Conservation (phyloP, 257 asterid genomes). For the Solanum piurae region DNA sequence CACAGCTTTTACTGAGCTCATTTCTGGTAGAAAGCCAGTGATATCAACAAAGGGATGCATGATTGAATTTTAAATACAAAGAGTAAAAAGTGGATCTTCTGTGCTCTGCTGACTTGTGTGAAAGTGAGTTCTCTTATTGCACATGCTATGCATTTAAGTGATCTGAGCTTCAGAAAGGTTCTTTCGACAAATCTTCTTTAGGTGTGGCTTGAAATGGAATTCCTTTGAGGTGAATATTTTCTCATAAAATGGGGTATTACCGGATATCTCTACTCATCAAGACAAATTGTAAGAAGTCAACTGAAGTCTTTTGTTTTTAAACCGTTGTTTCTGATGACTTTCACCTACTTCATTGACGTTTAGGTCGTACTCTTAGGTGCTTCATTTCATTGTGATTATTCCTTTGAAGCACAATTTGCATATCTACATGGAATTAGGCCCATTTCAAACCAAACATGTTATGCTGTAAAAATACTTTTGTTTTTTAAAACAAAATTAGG, state of each 20-base stretch:
- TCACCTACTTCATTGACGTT: not conserved
- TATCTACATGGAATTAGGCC: not conserved
- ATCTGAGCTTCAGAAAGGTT: not conserved
- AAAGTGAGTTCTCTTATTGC: conserved; percentile 5
- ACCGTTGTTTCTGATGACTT: not conserved
- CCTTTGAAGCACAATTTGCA: not conserved
- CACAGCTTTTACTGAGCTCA: conserved; percentile 23
- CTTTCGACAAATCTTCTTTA: not conserved
- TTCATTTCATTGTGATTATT: not conserved
- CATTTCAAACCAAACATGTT: not conserved
- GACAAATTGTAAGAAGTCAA: not conserved
- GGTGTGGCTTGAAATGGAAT: not conserved
- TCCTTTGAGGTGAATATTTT: not conserved
- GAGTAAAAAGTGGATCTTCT: not conserved
- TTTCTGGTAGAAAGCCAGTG: not conserved
- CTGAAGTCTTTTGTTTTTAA: not conserved
- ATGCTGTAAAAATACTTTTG: not conserved
- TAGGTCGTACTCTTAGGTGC: not conserved
- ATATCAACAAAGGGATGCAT: conserved; percentile 8
- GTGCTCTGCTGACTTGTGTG: not conserved
- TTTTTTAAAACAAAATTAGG: not conserved
- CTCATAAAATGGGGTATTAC: not conserved
- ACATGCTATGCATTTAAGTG: conserved; percentile 27
- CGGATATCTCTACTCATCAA: not conserved
- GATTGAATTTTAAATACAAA: conserved; percentile 4